phyloP scores from a whole-genome alignment of 208 protist genomes.

The Trypanosoma theileri region DNA sequence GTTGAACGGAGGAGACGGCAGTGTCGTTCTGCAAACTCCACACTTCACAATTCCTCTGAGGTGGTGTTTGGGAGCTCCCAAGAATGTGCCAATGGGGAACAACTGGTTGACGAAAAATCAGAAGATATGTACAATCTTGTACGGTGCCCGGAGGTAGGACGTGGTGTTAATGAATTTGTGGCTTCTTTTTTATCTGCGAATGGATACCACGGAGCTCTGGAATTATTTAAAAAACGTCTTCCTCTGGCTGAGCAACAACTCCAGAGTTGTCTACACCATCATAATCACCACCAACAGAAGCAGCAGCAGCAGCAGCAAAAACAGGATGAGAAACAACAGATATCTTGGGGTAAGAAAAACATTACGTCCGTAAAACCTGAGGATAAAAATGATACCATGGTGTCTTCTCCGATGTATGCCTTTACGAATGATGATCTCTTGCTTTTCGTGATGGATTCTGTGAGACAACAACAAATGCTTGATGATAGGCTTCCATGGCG shows the following conservation, averaged over 20 bases:
- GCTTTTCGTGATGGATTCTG: constrained; percentile 37
- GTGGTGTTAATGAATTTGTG: constrained; percentile 48
- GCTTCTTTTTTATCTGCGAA: constrained; percentile 42
- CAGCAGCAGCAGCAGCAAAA: not conserved
- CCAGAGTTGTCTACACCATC: constrained; percentile 24
- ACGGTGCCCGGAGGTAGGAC: not conserved
- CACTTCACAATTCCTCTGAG: too few relatives aligned
- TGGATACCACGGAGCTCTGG: constrained; percentile 38
- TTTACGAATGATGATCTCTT: constrained; percentile 17
- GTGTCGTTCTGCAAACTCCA: too few relatives aligned
- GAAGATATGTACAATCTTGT: not conserved
- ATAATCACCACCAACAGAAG: constrained; percentile 3
- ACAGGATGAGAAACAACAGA: not conserved
- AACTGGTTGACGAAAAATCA: not conserved
- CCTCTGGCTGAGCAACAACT: constrained; percentile 47
- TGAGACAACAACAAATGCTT: constrained; percentile 39
- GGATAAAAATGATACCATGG: not conserved
- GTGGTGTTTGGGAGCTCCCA: too few relatives aligned
- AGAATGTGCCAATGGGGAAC: too few relatives aligned
- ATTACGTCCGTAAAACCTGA: not conserved
- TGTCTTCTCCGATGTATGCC: constrained; percentile 21
- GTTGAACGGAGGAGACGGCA: too few relatives aligned
- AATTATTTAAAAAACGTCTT: constrained; percentile 40
- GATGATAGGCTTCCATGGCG: constrained; percentile 74
- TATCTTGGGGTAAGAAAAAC: not conserved